Evolutionary conservation across 148 eudicot species (phyloP).

Genomic region (Fagopyrum esculentum): DNA sequence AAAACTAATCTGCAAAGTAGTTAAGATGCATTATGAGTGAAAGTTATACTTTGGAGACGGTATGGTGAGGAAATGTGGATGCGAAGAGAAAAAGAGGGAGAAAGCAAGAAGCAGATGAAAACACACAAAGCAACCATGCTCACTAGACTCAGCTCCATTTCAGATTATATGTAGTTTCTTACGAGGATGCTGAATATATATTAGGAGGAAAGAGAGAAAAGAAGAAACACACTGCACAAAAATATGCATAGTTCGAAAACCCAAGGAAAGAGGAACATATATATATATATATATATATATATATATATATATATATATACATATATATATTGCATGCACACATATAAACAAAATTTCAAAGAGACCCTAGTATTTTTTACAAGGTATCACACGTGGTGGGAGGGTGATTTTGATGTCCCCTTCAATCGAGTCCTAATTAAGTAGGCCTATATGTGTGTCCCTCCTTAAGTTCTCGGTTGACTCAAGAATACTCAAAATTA

Average conservation of each 20-base stretch:
- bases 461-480: too few species aligned
- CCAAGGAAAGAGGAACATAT: background rate
- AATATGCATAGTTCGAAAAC: background rate
- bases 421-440: too few species aligned
- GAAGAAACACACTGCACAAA: background rate
- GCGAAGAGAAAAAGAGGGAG: background rate
- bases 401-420: too few species aligned
- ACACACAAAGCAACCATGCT: background rate
- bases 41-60: background rate
- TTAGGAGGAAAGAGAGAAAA: background rate
- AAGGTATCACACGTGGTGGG: too few species aligned
- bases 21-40: too few species aligned
- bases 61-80: background rate
- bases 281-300: background rate
- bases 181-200: background rate
- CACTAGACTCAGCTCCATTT: background rate
- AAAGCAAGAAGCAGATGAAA: background rate
- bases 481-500: too few species aligned
- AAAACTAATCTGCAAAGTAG: too few species aligned
- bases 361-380: too few species aligned
- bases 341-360: background rate
- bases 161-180: background rate
- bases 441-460: too few species aligned
- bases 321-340: background rate
- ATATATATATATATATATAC: background rate